A percentile compares a stretch with the other conserved stretches of the same genome.
Evolutionary conservation across 345 rosid species (phyloP).

Genomic region (Microthlaspi erraticum): DNA sequence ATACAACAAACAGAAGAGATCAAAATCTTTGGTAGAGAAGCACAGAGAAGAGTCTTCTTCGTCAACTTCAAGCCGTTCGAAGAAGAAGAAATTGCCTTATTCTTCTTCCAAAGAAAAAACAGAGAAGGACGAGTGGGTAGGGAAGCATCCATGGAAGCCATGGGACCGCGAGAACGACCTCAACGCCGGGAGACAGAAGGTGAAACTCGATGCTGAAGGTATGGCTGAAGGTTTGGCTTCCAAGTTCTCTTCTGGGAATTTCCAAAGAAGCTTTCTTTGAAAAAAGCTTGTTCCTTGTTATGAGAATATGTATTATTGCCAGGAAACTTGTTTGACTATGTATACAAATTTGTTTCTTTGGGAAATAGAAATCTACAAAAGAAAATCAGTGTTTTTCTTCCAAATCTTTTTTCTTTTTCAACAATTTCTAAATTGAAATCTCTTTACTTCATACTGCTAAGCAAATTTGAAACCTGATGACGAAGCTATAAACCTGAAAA

Average conservation of each 20-base stretch:
- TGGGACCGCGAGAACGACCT: constrained; percentile 96
- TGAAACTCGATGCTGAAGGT: constrained; percentile 66
- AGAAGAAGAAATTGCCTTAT: constrained; percentile 57
- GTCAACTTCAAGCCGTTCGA: constrained; percentile 45
- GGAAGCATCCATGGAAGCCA: constrained; percentile 96
- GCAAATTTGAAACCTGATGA: too few relatives aligned
- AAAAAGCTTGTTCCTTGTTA: not conserved
- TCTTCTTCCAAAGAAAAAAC: constrained; percentile 40
- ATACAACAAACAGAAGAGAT: constrained; percentile 82
- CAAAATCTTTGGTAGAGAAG: constrained; percentile 81
- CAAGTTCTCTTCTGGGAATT: constrained; percentile 78
- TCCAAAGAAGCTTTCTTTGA: constrained; percentile 81
- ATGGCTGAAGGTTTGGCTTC: constrained; percentile 79
- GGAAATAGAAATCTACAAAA: not conserved
- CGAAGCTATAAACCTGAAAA: too few relatives aligned
- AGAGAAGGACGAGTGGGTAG: constrained; percentile 83
- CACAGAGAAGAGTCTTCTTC: constrained; percentile 61
- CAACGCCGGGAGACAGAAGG: constrained; percentile 68
- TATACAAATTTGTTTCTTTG: not conserved
- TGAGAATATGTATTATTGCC: not conserved
- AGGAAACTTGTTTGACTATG: not conserved
- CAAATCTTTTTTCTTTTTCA: not conserved
- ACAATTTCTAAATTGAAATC: too few relatives aligned
- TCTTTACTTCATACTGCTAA: too few relatives aligned
- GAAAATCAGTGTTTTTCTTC: not conserved